Evolutionary conservation across 805 yeast species (phyloP).

Genomic region (Candida easanensis): DNA sequence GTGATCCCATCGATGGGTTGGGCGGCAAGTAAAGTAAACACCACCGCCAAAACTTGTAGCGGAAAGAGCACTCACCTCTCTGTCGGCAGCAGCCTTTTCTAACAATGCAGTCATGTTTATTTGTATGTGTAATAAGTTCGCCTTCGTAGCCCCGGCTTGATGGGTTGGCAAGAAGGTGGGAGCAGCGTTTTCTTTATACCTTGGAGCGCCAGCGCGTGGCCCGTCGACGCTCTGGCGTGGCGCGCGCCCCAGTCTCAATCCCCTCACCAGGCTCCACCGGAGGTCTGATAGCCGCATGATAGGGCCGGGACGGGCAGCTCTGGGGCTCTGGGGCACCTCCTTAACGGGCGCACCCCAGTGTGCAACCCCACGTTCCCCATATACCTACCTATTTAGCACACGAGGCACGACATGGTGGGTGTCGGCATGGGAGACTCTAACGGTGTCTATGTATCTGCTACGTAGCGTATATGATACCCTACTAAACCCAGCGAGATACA

Average conservation of each 20-base stretch:
- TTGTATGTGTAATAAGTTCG: not conserved
- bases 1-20: not conserved
- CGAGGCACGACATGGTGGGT: too few species aligned
- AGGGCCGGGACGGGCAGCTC: too few species aligned
- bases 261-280: not conserved
- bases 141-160: too few species aligned
- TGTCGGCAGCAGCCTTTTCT: conserved; percentile 1
- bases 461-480: too few species aligned
- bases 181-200: not conserved
- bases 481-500: too few species aligned
- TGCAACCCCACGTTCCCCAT: too few species aligned
- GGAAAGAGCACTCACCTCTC: conserved; percentile 18
- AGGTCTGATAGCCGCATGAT: not conserved
- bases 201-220: not conserved
- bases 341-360: too few species aligned
- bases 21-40: not conserved
- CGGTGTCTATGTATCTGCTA: too few species aligned
- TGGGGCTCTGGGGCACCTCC: too few species aligned
- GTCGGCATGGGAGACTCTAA: too few species aligned
- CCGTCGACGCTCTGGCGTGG: too few species aligned
- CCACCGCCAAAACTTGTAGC: not conserved
- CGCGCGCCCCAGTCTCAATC: not conserved
- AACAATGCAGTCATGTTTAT: not conserved
- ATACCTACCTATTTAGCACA: too few species aligned
- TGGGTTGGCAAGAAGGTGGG: conserved; percentile 1